A percentile compares a stretch with the other conserved stretches of the same genome.
phyloP scores from a whole-genome alignment of 208 protist genomes.

The Trichomonas vaginalis region DNA sequence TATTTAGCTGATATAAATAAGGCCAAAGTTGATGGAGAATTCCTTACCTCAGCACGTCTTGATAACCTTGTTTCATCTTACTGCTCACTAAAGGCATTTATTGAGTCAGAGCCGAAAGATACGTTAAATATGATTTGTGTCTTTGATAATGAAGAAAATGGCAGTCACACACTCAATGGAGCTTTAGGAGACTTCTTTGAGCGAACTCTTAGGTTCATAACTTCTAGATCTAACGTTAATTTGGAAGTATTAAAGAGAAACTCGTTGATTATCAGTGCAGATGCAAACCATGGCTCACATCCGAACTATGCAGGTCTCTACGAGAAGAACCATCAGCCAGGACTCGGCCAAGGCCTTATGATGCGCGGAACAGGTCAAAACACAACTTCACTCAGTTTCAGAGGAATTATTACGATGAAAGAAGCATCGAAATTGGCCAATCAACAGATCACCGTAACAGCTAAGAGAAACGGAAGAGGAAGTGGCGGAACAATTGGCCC shows the following conservation, averaged over 20 bases:
- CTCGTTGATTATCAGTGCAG: neutral
- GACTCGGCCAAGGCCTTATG: neutral
- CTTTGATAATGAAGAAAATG: conserved; percentile 13
- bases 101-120: neutral
- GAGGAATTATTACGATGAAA: neutral
- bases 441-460: neutral
- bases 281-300: neutral
- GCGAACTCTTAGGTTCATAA: neutral
- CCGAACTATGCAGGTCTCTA: neutral
- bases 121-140: neutral
- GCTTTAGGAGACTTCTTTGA: neutral
- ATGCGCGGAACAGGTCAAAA: neutral
- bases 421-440: neutral
- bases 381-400: neutral
- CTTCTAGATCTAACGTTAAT: neutral
- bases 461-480: neutral
- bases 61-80: neutral
- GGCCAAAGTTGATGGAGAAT: neutral
- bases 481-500: conserved; percentile 1
- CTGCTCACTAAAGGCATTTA: neutral
- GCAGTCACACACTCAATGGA: neutral
- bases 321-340: neutral
- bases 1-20: neutral
- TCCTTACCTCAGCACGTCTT: neutral
- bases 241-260: neutral